These are phyloP conservation scores for Metschnikowia drakensbergensis DNA, from an alignment of 805 yeast genomes.

Conservation along the genomic window DNA sequence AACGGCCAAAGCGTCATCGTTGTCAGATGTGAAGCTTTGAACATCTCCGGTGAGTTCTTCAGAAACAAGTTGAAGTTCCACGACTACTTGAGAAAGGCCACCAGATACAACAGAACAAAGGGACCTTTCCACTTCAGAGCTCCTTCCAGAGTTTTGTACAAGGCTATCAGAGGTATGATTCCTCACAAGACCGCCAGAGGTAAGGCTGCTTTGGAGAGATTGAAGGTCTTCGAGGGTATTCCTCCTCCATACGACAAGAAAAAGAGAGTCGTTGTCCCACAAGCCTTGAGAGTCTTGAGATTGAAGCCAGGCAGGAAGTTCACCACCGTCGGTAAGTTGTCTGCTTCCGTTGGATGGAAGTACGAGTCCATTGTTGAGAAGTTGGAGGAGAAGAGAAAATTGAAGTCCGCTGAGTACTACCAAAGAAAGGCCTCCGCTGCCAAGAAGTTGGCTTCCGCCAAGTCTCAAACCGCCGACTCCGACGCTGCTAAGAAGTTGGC, in stretches of 20 bases:
- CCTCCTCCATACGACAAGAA: constrained; percentile 99
- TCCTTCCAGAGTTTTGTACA: constrained; percentile 99
- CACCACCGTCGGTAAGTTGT: constrained; percentile 96
- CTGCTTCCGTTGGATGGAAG: constrained; percentile 98
- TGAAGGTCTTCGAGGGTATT: constrained; percentile 98
- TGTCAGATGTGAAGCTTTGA: constrained; percentile 96
- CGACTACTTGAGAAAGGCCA: constrained; percentile 99
- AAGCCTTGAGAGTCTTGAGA: constrained; percentile 98
- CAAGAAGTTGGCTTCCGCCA: constrained; percentile 87
- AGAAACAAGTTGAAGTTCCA: constrained; percentile 99
- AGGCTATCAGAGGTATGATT: constrained; percentile 99
- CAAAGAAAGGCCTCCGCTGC: constrained; percentile 96
- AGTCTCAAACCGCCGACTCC: constrained; percentile 81
- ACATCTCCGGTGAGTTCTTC: constrained; percentile 99
- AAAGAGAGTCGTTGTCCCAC: constrained; percentile 99
- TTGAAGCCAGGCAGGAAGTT: constrained; percentile 99
- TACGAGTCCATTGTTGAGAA: constrained; percentile 97
- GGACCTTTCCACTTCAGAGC: constrained; percentile 99
- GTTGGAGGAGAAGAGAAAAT: constrained; percentile 99
- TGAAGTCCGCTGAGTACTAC: constrained; percentile 97
- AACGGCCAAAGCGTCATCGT: constrained; percentile 97
- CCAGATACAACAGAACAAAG: constrained; percentile 96
- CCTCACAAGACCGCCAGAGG: constrained; percentile 99
- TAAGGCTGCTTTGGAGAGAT: constrained; percentile 98
- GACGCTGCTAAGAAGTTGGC: constrained; percentile 93